Percentiles rank a stretch among this genome's conserved stretches.
Evolutionary conservation across 208 protist genomes (phyloP).

Genomic region (Trypanosoma melophagium): DNA sequence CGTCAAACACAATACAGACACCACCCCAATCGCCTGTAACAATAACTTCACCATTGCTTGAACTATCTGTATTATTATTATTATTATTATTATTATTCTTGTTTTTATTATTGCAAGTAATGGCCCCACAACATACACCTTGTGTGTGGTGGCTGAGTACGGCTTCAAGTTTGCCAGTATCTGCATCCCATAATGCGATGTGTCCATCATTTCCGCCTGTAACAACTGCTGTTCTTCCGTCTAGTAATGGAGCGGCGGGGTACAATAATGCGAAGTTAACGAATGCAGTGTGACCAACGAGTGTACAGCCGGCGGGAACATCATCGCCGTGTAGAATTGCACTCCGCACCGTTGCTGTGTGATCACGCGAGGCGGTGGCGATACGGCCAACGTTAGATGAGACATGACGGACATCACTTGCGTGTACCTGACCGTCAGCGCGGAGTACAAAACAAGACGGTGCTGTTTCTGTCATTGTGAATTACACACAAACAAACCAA

Average conservation of each 20-base stretch:
- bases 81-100: slow-evolving; percentile 7
- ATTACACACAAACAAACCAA: not conserved
- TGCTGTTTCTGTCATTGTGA: slow-evolving; percentile 1
- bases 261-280: slow-evolving; percentile 81
- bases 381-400: slow-evolving; percentile 23
- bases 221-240: slow-evolving; percentile 43
- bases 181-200: slow-evolving; percentile 58
- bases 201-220: slow-evolving; percentile 81
- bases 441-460: slow-evolving; percentile 50
- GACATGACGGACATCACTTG: slow-evolving; percentile 60
- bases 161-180: slow-evolving; percentile 49
- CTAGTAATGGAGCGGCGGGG: slow-evolving; percentile 35
- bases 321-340: slow-evolving; percentile 19
- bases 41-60: slow-evolving; percentile 66
- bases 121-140: slow-evolving; percentile 57
- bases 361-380: slow-evolving; percentile 59
- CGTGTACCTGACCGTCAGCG: slow-evolving; percentile 55
- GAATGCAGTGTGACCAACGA: slow-evolving; percentile 73
- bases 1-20: slow-evolving; percentile 62
- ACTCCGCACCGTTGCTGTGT: slow-evolving; percentile 42
- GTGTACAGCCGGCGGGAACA: slow-evolving; percentile 13
- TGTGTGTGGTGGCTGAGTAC: slow-evolving; percentile 65
- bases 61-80: too few relatives aligned
- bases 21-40: slow-evolving; percentile 79
- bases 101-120: slow-evolving; percentile 22